Base-by-base conservation (phyloP, 75 land plant species). In the Selaginella tamariscina region DNA sequence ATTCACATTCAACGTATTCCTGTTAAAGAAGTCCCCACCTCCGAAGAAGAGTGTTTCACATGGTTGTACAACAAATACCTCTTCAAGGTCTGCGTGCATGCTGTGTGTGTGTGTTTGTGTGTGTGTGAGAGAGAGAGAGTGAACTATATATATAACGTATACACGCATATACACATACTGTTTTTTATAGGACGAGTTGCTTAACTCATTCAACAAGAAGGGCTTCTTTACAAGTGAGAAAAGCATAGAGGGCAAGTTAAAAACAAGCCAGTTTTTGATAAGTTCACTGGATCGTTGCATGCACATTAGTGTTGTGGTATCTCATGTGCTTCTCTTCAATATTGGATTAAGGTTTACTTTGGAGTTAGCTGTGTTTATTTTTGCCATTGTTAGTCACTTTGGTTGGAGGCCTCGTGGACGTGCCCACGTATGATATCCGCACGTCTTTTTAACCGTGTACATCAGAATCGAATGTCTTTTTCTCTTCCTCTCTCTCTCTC, bases 11-110 rank as follows among this genome's bases (percentile, higher is more conserved):
- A 72, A 18, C 87, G 95, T 1, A 73, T 94, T 15, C 68, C 70
- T 2, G 31, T 84, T 0, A 1, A 49, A 24, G 76, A 79, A 54
- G 85, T 94, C 31, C 96, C 98, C 26, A 68, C 69, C 29, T 67
- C 83, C 8, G 96, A 89, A 76, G 56, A 75, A 33, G 79, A 74
- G 24, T 70, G 72, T 31, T 44, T 86, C n/a, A 28, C 75, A 27
- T 94, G 98, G 98, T 71, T 94, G 65, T 73, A 81, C 54, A 68
- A 85, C 29, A 55, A 70, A 24, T 94, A 86, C 74, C 66, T 2
- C n/a, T 67, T 72, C 24, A 90, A 94, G 67, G n/a, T n/a, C n/a
- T n/a, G n/a, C n/a, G n/a, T n/a, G n/a, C n/a, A n/a, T n/a, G n/a
- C n/a, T n/a, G n/a, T n/a, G n/a, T n/a, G n/a, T n/a, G n/a, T n/a